Percentiles rank a stretch among this genome's conserved stretches.
Conservation (phyloP, 352 stramenopile genomes). For the Pythium aquatile region DNA sequence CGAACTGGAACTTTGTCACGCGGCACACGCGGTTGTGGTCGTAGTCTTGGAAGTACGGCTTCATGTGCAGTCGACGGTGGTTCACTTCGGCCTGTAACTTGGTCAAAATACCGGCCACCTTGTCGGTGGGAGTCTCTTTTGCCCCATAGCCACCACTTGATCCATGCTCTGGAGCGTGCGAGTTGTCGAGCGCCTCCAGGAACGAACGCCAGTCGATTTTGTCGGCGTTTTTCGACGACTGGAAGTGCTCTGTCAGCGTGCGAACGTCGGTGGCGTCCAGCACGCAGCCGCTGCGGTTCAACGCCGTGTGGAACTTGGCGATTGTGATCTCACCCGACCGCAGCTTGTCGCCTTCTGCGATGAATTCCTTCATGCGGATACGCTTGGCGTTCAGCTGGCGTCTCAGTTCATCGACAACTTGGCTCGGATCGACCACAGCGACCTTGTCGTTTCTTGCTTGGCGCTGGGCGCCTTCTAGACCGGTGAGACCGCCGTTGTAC, state of each 20-base stretch:
- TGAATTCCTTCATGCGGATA: slow-evolving; percentile 82
- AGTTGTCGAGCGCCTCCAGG: slow-evolving; percentile 49
- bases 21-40: slow-evolving; percentile 70
- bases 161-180: background rate
- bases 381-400: slow-evolving; percentile 62
- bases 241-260: slow-evolving; percentile 64
- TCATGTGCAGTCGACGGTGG: slow-evolving; percentile 75
- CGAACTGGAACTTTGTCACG: slow-evolving; percentile 84
- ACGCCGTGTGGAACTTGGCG: slow-evolving; percentile 82
- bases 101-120: slow-evolving; percentile 38
- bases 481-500: slow-evolving; percentile 35
- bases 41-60: slow-evolving; percentile 88
- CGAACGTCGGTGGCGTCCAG: slow-evolving; percentile 61
- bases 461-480: slow-evolving; percentile 33
- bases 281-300: slow-evolving; percentile 77
- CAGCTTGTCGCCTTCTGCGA: slow-evolving; percentile 77
- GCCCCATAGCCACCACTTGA: background rate
- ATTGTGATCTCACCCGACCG: slow-evolving; percentile 78
- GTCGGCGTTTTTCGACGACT: slow-evolving; percentile 55
- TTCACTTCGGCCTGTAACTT: slow-evolving; percentile 55
- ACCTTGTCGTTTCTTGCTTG: slow-evolving; percentile 30
- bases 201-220: slow-evolving; percentile 83
- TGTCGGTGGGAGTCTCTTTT: slow-evolving; percentile 18
- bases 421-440: slow-evolving; percentile 31
- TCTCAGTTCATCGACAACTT: slow-evolving; percentile 57